Evolutionary conservation across 805 yeast genomes (phyloP).

Genomic region (Ogataea siamensis): DNA sequence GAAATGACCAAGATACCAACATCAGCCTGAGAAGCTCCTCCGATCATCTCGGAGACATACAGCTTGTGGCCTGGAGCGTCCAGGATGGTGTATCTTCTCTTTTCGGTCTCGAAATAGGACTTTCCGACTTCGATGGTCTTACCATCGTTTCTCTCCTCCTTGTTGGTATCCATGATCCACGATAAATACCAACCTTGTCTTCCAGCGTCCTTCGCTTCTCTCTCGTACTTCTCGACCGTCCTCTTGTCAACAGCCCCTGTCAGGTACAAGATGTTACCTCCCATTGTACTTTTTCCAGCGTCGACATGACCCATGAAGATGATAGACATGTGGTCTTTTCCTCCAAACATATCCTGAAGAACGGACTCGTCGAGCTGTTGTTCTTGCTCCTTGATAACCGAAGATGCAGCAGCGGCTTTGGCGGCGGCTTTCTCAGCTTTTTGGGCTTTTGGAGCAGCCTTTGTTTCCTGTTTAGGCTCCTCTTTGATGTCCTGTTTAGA

Average conservation of each 20-base stretch:
- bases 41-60: slow-evolving; percentile 99
- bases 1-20: slow-evolving; percentile 96
- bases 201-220: slow-evolving; percentile 99
- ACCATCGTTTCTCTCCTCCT: slow-evolving; percentile 98
- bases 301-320: slow-evolving; percentile 99
- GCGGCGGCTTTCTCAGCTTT: slow-evolving; percentile 16
- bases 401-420: slow-evolving; percentile 13
- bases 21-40: slow-evolving; percentile 99
- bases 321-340: slow-evolving; percentile 94
- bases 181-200: slow-evolving; percentile 99
- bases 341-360: slow-evolving; percentile 91
- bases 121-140: slow-evolving; percentile 99
- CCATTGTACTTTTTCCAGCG: slow-evolving; percentile 99
- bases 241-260: slow-evolving; percentile 99
- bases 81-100: slow-evolving; percentile 94
- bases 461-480: slow-evolving; percentile 16
- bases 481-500: slow-evolving; percentile 15
- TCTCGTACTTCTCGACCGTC: slow-evolving; percentile 95
- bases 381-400: slow-evolving; percentile 63
- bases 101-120: slow-evolving; percentile 95
- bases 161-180: slow-evolving; percentile 99
- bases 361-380: slow-evolving; percentile 82
- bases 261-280: slow-evolving; percentile 89
- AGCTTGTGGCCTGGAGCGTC: slow-evolving; percentile 99
- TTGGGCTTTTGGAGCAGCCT: slow-evolving; percentile 15